Conservation (phyloP, 1,284 basidiomycete genomes). For the Ustilago esculenta region DNA sequence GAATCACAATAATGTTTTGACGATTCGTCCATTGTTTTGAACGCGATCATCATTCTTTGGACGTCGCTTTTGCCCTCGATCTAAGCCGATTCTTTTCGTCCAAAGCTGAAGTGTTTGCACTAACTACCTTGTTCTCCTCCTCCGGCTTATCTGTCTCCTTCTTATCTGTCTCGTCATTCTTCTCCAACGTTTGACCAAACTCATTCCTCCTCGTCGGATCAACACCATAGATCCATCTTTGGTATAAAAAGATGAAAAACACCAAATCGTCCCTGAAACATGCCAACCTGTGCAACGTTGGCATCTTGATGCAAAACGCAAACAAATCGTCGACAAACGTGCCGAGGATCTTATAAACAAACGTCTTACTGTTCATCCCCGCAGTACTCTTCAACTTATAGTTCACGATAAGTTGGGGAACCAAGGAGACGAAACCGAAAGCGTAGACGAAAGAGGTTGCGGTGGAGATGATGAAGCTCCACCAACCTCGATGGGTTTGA, state of each 20-base stretch:
- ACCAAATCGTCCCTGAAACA: conserved; percentile 74
- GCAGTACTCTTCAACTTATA: conserved; percentile 87
- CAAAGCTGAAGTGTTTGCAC: too few relatives aligned
- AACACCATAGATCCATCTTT: conserved; percentile 95
- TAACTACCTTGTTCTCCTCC: conserved; percentile 3
- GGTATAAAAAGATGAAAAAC: conserved; percentile 60
- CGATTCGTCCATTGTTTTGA: too few relatives aligned
- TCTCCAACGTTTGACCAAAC: conserved; percentile 76
- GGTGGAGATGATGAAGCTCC: conserved; percentile 85
- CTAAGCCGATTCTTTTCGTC: conserved; percentile 1
- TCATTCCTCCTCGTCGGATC: conserved; percentile 94
- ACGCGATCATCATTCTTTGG: too few relatives aligned
- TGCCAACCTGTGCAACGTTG: conserved; percentile 85
- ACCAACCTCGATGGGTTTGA: conserved; percentile 87
- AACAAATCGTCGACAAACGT: conserved; percentile 85
- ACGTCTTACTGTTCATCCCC: conserved; percentile 95
- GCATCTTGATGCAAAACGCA: conserved; percentile 92
- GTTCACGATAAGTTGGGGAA: conserved; percentile 71
- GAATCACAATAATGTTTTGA: too few relatives aligned
- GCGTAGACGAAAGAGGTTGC: conserved; percentile 89
- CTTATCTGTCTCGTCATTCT: conserved; percentile 7
- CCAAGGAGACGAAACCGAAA: conserved; percentile 87
- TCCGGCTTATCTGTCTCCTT: conserved; percentile 7
- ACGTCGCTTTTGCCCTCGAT: not conserved
- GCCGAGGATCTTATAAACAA: conserved; percentile 91